Evolutionary conservation across 129 eudicot species (phyloP), one percentile per base, ranked within the genome.

Genomic region (Pulicaria dysenterica): DNA sequence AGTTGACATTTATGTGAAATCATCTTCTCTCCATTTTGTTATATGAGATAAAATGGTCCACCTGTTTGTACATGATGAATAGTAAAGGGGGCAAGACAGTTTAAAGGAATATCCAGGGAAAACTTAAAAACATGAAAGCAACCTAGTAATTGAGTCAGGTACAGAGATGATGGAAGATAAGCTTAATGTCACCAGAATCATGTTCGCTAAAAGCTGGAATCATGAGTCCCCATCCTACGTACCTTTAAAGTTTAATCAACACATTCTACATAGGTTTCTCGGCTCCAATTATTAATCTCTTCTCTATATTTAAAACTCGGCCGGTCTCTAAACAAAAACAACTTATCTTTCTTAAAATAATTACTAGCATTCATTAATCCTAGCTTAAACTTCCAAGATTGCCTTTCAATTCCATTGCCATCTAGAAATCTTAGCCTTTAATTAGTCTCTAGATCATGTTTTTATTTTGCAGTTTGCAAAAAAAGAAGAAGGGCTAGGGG

Each of bases 81-180:
- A 4, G 17, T n/a, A 19, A n/a, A 53, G 58, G 17, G 31, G 58
- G 24, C n/a, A 53, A 24, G 58, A 53, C 14, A 31, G 2, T 24
- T 24, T 24, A 24, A 24, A 61, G 49, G 5, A 61, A 62, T 16
- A 17, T 19, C 9, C 31, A 15, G 55, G 70, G 38, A 43, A 64
- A 16, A 64, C 53, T 64, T 10, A 64, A 64, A 62, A 46, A 44
- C 55, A 64, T 44, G 55, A 64, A 43, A 17, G 70, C 53, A 44
- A 64, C 70, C 70, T 64, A 45, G 70, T 64, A 64, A 43, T 7
- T 41, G 69, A 64, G 69, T 42, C 69, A 64, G 53, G 69, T 64
- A 64, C 69, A 43, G 17, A 17, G 36, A 64, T 43, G 69, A 19
- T 16, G 69, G 69, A 5, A 14, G 51, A 43, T 64, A 16, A 43